These are phyloP conservation scores for Ilyonectria mors-panacis DNA, from an alignment of 2,329 filamentous ascomycete genomes.

Conservation along the genomic window DNA sequence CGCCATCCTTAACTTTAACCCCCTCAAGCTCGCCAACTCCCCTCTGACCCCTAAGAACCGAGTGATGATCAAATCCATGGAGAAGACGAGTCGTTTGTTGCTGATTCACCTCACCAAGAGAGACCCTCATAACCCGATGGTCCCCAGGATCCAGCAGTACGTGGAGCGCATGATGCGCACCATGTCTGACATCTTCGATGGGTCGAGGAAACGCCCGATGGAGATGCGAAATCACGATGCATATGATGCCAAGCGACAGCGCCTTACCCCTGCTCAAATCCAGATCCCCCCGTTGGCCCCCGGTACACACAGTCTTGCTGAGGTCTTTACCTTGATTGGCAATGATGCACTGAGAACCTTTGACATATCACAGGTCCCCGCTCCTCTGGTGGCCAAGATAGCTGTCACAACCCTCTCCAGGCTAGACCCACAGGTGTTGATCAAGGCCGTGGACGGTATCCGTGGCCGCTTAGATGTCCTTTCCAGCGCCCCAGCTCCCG, in stretches of 20 bases:
- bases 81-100: constrained; percentile 89
- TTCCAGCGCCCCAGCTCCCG: constrained; percentile 60
- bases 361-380: constrained; percentile 84
- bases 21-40: constrained; percentile 82
- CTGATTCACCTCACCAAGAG: constrained; percentile 89
- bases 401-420: constrained; percentile 83
- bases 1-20: constrained; percentile 91
- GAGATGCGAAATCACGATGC: constrained; percentile 80
- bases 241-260: constrained; percentile 87
- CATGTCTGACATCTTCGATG: constrained; percentile 84
- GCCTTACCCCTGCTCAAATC: constrained; percentile 64
- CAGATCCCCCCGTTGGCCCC: constrained; percentile 80
- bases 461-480: constrained; percentile 65
- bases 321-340: constrained; percentile 86
- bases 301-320: constrained; percentile 83
- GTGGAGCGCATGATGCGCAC: constrained; percentile 86
- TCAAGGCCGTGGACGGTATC: constrained; percentile 79
- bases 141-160: constrained; percentile 86
- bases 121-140: constrained; percentile 83
- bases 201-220: constrained; percentile 83
- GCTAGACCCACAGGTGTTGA: constrained; percentile 78
- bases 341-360: constrained; percentile 83
- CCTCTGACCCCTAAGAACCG: constrained; percentile 84
- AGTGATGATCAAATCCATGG: constrained; percentile 92
- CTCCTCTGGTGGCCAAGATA: constrained; percentile 83